A percentile compares a stretch with the other conserved stretches of the same genome.
phyloP scores from a whole-genome alignment of 805 yeast genomes.

The Ogataea ramenticola region DNA sequence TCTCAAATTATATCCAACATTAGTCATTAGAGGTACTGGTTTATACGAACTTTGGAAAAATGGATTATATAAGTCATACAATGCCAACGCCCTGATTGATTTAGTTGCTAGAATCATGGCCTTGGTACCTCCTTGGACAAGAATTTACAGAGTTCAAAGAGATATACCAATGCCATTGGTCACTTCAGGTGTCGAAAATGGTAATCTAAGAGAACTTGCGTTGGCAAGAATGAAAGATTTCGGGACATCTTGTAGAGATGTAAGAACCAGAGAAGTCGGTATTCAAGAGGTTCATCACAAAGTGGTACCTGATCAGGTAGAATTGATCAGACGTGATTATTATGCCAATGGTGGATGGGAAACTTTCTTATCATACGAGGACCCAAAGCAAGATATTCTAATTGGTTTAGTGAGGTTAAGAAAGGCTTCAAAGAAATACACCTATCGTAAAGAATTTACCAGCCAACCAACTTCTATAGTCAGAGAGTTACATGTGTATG shows the following conservation, averaged over 20 bases:
- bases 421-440: constrained; percentile 80
- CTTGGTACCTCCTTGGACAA: constrained; percentile 97
- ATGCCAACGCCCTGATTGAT: constrained; percentile 90
- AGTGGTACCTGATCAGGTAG: constrained; percentile 95
- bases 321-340: constrained; percentile 89
- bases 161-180: constrained; percentile 99
- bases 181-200: constrained; percentile 96
- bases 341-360: constrained; percentile 99
- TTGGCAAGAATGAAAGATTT: constrained; percentile 97
- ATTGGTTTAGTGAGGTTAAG: constrained; percentile 86
- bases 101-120: constrained; percentile 94
- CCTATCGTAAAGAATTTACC: constrained; percentile 83
- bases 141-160: constrained; percentile 96
- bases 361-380: constrained; percentile 92
- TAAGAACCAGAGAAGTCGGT: constrained; percentile 96
- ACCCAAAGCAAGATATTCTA: constrained; percentile 91
- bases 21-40: constrained; percentile 96
- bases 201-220: constrained; percentile 91
- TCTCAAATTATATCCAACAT: constrained; percentile 87
- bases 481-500: constrained; percentile 96
- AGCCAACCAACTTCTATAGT: constrained; percentile 85
- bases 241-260: constrained; percentile 93
- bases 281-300: constrained; percentile 97
- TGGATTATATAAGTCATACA: constrained; percentile 88
- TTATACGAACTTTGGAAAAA: constrained; percentile 95